Conservation (phyloP, 768 basidiomycete genomes). For the Leccinum variicolor region DNA sequence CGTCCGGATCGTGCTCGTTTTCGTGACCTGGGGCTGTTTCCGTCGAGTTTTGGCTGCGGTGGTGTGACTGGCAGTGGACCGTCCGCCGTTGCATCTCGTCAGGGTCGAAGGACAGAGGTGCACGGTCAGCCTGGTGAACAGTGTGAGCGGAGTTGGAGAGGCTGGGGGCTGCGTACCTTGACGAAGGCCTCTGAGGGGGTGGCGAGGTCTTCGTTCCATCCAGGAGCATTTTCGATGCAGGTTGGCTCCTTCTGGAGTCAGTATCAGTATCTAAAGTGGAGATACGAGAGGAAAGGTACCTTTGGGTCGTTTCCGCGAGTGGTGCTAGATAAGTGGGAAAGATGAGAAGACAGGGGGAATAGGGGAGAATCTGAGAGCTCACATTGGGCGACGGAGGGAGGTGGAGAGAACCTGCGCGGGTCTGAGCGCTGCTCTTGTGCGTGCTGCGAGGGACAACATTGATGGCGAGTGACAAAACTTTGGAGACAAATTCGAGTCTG, state of each 20-base stretch:
- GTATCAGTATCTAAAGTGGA: neutral
- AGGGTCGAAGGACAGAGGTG: constrained; percentile 4
- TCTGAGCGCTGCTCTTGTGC: neutral
- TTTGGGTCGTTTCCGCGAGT: constrained; percentile 60
- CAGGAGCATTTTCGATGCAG: constrained; percentile 54
- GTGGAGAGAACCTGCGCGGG: neutral
- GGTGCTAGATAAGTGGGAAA: constrained; percentile 32
- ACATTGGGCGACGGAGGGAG: constrained; percentile 2
- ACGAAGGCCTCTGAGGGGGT: constrained; percentile 61
- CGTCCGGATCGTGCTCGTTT: constrained; percentile 11
- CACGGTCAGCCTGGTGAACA: constrained; percentile 25
- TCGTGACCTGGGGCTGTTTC: too few relatives aligned
- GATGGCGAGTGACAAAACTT: neutral
- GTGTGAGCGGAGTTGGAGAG: neutral
- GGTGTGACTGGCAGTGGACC: constrained; percentile 11
- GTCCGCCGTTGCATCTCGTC: constrained; percentile 25
- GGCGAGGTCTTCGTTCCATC: constrained; percentile 70
- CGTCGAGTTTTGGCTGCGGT: neutral
- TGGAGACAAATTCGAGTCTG: neutral
- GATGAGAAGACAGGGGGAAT: constrained; percentile 2
- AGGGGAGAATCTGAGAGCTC: neutral
- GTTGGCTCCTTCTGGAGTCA: constrained; percentile 45
- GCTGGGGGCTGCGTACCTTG: constrained; percentile 42
- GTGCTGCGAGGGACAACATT: constrained; percentile 9
- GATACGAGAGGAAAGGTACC: constrained; percentile 28